These are phyloP conservation scores for Simmondsia chinensis DNA, from an alignment of 148 eudicot species.

Conservation along the genomic window DNA sequence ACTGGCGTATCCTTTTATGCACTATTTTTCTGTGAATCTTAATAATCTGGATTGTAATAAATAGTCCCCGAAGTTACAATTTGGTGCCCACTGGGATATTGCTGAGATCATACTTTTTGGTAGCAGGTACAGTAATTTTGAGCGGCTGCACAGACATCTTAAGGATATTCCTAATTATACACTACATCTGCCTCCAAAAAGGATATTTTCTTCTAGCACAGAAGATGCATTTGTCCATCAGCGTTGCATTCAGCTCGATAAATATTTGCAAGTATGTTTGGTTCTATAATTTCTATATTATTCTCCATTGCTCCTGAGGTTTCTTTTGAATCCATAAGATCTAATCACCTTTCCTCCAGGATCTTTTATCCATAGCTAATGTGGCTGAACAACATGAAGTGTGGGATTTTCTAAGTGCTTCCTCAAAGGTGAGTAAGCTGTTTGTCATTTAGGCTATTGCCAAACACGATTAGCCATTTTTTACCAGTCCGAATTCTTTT, in stretches of 20 bases:
- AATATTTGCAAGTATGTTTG: conserved; percentile 70
- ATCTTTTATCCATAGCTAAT: conserved; percentile 93
- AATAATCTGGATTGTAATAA: too few relatives aligned
- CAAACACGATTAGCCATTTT: too few relatives aligned
- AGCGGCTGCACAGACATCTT: conserved; percentile 86
- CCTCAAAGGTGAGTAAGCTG: conserved; percentile 67
- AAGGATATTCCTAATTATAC: conserved; percentile 95
- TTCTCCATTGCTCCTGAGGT: not conserved
- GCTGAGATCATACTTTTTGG: conserved; percentile 7
- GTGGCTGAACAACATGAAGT: conserved; percentile 99
- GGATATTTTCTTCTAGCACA: conserved; percentile 97
- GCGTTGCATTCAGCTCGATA: conserved; percentile 96
- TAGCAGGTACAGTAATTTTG: conserved; percentile 86
- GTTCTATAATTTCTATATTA: conserved; percentile 3
- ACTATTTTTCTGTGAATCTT: too few relatives aligned
- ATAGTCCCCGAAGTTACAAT: too few relatives aligned
- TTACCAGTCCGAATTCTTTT: too few relatives aligned
- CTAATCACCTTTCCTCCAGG: conserved; percentile 35
- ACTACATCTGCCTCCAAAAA: conserved; percentile 93
- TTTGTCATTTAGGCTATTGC: conserved; percentile 1
- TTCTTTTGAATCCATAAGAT: conserved; percentile 5
- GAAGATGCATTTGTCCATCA: conserved; percentile 98
- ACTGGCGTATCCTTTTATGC: too few relatives aligned
- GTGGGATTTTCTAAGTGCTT: conserved; percentile 89
- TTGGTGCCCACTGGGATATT: not conserved